Percentiles rank a stretch among this genome's conserved stretches.
Conservation (phyloP, 345 rosid genomes). For the Streptanthus diversifolius region DNA sequence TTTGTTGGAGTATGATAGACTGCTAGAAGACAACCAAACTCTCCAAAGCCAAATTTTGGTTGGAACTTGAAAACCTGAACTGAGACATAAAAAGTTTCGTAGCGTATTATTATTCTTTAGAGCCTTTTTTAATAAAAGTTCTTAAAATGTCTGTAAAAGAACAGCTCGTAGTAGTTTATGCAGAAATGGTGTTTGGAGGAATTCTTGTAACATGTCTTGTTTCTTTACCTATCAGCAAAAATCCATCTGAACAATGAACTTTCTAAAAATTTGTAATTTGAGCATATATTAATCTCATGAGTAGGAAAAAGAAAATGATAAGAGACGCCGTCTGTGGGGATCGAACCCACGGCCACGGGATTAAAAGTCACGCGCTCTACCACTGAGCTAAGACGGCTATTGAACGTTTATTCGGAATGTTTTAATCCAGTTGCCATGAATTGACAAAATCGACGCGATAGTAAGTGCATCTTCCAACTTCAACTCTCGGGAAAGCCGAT, state of each 20-base stretch:
- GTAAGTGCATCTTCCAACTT: slow-evolving; percentile 44
- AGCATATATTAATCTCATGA: too few species aligned
- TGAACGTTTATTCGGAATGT: rapidly evolving
- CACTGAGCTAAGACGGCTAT: slow-evolving; percentile 38
- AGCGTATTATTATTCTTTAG: not conserved
- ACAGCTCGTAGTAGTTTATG: not conserved
- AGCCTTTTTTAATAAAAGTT: not conserved
- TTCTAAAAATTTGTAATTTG: not conserved
- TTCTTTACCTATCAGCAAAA: not conserved
- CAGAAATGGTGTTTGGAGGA: not conserved
- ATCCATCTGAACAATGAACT: not conserved
- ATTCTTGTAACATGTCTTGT: not conserved
- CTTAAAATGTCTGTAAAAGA: slow-evolving; percentile 5
- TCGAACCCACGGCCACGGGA: slow-evolving; percentile 40
- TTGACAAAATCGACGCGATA: not conserved
- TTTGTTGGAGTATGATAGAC: slow-evolving; percentile 76
- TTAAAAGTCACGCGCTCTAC: slow-evolving; percentile 50
- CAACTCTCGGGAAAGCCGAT: slow-evolving; percentile 28
- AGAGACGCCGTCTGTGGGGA: slow-evolving; percentile 29
- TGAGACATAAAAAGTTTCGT: not conserved
- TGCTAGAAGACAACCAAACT: slow-evolving; percentile 81
- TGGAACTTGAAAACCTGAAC: slow-evolving; percentile 7
- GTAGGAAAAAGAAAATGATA: too few species aligned
- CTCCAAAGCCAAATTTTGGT: slow-evolving; percentile 55
- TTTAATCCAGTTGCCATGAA: rapidly evolving